Evolutionary conservation across 2,329 filamentous ascomycete genomes (phyloP).

Genomic region (Zasmidium angulare): DNA sequence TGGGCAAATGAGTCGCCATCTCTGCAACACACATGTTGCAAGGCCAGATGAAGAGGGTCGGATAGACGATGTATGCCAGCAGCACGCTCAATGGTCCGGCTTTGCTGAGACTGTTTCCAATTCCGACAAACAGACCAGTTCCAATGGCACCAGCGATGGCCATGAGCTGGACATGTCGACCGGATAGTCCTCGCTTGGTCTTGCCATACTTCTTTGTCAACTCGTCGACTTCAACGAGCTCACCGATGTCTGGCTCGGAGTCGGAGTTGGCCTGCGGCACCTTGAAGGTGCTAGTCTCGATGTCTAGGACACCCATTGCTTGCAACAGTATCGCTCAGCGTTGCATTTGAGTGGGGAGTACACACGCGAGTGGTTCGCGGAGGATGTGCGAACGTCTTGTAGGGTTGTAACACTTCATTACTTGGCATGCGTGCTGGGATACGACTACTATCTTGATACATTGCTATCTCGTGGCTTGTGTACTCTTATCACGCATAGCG

Average conservation of each 20-base stretch:
- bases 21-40: constrained; percentile 17
- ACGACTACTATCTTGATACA: background rate
- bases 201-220: constrained; percentile 7
- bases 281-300: constrained; percentile 4
- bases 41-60: constrained; percentile 13
- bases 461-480: background rate
- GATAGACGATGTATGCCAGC: constrained; percentile 19
- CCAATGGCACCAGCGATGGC: constrained; percentile 8
- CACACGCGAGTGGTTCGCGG: background rate
- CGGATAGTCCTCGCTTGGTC: constrained; percentile 7
- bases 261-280: background rate
- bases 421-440: background rate
- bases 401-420: background rate
- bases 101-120: constrained; percentile 14
- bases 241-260: background rate
- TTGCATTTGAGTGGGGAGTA: background rate
- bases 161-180: constrained; percentile 14
- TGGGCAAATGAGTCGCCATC: constrained; percentile 16
- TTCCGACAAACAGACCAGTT: constrained; percentile 10
- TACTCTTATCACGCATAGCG: background rate
- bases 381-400: background rate
- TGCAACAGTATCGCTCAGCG: background rate
- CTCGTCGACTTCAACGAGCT: constrained; percentile 2
- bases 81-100: constrained; percentile 31
- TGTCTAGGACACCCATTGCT: constrained; percentile 1